Base-by-base conservation (phyloP, 257 asterid genomes). In the Lithospermum erythrorhizon region DNA sequence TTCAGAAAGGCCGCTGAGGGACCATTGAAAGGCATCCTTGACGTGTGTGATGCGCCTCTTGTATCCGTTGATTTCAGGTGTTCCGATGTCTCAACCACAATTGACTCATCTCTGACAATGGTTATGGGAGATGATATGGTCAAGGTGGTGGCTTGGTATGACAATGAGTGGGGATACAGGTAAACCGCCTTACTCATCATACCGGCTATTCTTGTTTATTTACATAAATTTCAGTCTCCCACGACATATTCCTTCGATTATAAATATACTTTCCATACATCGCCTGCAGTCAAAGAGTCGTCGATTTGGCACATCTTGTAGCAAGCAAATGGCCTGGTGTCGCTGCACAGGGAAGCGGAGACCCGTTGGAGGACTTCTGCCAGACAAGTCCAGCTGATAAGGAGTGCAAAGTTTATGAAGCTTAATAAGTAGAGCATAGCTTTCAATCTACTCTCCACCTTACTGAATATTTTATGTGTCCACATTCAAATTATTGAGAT, bases 131-230 rank as follows among this genome's bases (percentile, higher is more conserved):
- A 83, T 61, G 96, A 90, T 68, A 90, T 90, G 96, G 90, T 90
- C 21, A 90, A 90, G 79, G 97, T 87, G 45, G 87, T 90, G n/a
- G 97, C 97, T 6, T 90, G 97, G 97, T 90, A 90, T 25, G 97
- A 90, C 72, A 90, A 90, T 23, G 97, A 90, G 75, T 90, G 96
- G 97, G 97, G 97, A 65, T 90, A 90, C 81, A 90, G 96, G 96
- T 81, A 82, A n/a, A 3, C 62, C 4, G 17, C 2, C 45, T 35
- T 35, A 35, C 45, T 35, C 45, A 41, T 41, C 23, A 51, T 29
- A 2, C 30, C 29, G 21, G 20, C 21, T 21, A 19, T 8, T 30
- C 18, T 30, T 8, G 49, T 41, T 17, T 41, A 41, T 13, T 41
- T 1, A 3, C 48, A 1, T 9, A 11, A 9, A 9, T 1, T 9